Percentiles rank a stretch among this genome's conserved stretches.
These are phyloP conservation scores for Lachnellula willkommii DNA, from an alignment of 2,329 filamentous ascomycete species.

Conservation along the genomic window DNA sequence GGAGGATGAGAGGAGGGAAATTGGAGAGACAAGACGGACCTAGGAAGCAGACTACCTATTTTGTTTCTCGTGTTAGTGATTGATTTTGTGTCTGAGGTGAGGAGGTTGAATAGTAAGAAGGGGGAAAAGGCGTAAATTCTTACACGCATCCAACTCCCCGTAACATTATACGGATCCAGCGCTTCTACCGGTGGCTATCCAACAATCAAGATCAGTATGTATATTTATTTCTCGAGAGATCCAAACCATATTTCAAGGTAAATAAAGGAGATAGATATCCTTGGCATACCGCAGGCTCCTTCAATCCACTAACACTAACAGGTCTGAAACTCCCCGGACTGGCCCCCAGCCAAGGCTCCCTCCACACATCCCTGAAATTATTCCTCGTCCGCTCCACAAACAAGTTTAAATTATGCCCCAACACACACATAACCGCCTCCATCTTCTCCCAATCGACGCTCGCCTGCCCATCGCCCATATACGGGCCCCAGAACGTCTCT, in stretches of 20 bases:
- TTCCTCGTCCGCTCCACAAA: slow-evolving; percentile 31
- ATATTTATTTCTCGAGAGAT: no score
- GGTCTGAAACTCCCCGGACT: slow-evolving; percentile 9
- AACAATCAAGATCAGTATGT: no score
- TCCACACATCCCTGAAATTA: slow-evolving; percentile 10
- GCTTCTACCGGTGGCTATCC: neutral
- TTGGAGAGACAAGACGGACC: slow-evolving; percentile 23
- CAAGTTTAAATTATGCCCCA: slow-evolving; percentile 56
- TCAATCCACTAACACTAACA: neutral
- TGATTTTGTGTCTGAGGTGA: no score
- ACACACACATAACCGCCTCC: slow-evolving; percentile 65
- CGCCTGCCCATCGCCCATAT: slow-evolving; percentile 55
- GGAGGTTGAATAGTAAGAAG: neutral
- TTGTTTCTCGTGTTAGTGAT: no score
- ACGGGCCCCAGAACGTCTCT: slow-evolving; percentile 64
- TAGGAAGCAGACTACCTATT: slow-evolving; percentile 40
- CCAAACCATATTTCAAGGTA: no score
- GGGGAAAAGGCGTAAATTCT: slow-evolving; percentile 16
- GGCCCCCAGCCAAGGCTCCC: slow-evolving; percentile 11
- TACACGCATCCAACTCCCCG: slow-evolving; percentile 67
- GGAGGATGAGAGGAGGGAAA: no score
- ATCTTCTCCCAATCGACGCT: slow-evolving; percentile 75
- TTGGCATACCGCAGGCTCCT: neutral
- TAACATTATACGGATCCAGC: slow-evolving; percentile 64
- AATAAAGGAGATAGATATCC: no score